These are phyloP conservation scores for Aspergillus luchuensis DNA, from an alignment of 2,329 filamentous ascomycete species.

Conservation along the genomic window DNA sequence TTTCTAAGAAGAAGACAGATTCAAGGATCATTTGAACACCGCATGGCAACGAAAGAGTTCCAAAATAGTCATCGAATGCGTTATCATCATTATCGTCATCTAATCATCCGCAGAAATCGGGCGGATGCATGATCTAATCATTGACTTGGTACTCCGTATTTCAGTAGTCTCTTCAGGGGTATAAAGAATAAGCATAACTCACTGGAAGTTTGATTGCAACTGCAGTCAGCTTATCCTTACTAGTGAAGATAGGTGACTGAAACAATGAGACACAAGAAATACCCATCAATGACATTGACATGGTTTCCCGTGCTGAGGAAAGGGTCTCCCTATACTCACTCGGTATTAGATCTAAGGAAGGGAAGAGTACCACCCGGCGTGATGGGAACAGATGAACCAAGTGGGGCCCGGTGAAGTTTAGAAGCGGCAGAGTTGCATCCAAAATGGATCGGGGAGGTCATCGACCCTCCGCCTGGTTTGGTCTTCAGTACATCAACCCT, in stretches of 20 bases:
- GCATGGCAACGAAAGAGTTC: not conserved
- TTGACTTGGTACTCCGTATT: no score
- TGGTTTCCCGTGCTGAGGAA: not conserved
- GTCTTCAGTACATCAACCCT: no score
- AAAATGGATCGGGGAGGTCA: not conserved
- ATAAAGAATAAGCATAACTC: not conserved
- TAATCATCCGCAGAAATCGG: no score
- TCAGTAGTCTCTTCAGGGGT: not conserved
- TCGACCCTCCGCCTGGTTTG: not conserved
- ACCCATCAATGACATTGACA: not conserved
- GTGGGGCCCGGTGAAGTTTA: not conserved
- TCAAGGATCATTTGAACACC: not conserved
- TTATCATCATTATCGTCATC: not conserved
- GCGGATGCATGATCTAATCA: no score
- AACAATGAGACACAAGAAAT: not conserved
- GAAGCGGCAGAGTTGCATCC: slow-evolving; percentile 4
- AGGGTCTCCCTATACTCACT: not conserved
- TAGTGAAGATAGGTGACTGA: no score
- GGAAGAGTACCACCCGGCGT: not conserved
- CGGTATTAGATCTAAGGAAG: no score
- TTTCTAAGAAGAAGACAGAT: not conserved
- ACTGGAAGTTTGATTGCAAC: not conserved
- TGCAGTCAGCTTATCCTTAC: not conserved
- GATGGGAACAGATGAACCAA: not conserved
- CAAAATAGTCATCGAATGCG: not conserved